These are phyloP conservation scores for Colletotrichum sidae DNA, from an alignment of 2,329 filamentous ascomycete species.

Conservation along the genomic window DNA sequence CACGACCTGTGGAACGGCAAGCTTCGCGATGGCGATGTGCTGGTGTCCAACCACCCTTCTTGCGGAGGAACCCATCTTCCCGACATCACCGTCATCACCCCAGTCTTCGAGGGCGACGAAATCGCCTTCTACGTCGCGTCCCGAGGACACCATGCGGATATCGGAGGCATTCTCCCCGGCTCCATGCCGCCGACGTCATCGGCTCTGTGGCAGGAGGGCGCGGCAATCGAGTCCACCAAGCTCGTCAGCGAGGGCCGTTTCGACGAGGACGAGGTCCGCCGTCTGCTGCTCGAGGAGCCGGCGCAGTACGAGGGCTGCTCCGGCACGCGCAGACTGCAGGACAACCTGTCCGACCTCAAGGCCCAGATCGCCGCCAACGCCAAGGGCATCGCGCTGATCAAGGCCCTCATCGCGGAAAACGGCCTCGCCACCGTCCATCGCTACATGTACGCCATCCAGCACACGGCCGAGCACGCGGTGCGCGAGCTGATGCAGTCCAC, in stretches of 20 bases:
- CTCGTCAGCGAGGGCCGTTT: constrained; percentile 82
- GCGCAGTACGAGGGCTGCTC: constrained; percentile 73
- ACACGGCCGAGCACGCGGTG: constrained; percentile 36
- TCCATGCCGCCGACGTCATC: constrained; percentile 84
- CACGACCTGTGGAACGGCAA: constrained; percentile 77
- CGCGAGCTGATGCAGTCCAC: constrained; percentile 32
- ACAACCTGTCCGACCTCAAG: constrained; percentile 81
- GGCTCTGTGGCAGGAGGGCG: constrained; percentile 73
- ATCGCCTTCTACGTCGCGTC: constrained; percentile 49
- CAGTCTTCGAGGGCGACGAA: constrained; percentile 47
- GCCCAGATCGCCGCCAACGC: constrained; percentile 81
- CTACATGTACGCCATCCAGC: constrained; percentile 38
- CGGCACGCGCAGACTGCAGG: constrained; percentile 77
- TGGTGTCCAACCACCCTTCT: constrained; percentile 68
- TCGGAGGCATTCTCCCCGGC: constrained; percentile 84
- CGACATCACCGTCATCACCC: constrained; percentile 55
- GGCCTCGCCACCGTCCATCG: constrained; percentile 74
- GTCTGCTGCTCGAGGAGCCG: constrained; percentile 74
- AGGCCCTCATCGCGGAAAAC: constrained; percentile 80
- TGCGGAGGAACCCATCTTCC: constrained; percentile 51
- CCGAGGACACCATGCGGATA: constrained; percentile 50
- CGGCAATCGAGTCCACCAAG: constrained; percentile 73
- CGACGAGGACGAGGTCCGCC: constrained; percentile 78
- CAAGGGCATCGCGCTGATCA: constrained; percentile 81
- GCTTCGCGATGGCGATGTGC: constrained; percentile 78